phyloP scores from a whole-genome alignment of 2,329 filamentous ascomycete genomes.

The Microcyclospora pomicola region DNA sequence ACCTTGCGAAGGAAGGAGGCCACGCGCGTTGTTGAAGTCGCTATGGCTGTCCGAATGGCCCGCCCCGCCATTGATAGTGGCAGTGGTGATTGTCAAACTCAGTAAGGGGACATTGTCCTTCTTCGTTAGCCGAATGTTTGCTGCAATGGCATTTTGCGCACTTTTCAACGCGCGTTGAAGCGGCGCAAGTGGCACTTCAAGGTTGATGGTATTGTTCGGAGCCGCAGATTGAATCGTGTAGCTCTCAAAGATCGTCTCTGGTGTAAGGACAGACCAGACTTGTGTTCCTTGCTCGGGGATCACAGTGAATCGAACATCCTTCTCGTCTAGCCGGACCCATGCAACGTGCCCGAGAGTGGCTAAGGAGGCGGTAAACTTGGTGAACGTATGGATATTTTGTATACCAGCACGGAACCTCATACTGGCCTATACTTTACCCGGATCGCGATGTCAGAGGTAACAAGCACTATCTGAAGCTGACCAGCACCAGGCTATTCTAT shows the following conservation, averaged over 20 bases:
- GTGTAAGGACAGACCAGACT: conserved; percentile 51
- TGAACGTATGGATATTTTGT: conserved; percentile 25
- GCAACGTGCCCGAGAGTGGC: conserved; percentile 64
- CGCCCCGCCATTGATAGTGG: conserved; percentile 44
- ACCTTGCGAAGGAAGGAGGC: no score
- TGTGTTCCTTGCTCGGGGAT: conserved; percentile 90
- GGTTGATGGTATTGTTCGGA: conserved; percentile 76
- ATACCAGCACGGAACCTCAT: conserved; percentile 20
- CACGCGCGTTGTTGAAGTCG: conserved; percentile 6
- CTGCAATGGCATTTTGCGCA: conserved; percentile 65
- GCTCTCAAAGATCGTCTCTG: conserved; percentile 70
- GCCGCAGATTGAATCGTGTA: conserved; percentile 81
- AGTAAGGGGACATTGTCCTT: conserved; percentile 78
- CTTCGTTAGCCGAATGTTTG: conserved; percentile 81
- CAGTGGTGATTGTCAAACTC: conserved; percentile 77
- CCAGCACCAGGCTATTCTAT: no score
- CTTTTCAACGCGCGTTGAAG: conserved; percentile 87
- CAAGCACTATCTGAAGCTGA: no score
- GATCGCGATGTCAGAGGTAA: neutral
- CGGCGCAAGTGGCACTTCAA: conserved; percentile 80
- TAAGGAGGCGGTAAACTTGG: conserved; percentile 47
- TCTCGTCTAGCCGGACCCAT: conserved; percentile 80
- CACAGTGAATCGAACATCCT: conserved; percentile 83
- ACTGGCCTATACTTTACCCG: conserved; percentile 21
- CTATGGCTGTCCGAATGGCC: conserved; percentile 11